phyloP scores from a whole-genome alignment of 768 basidiomycete species.

The Boletus sensibilis region DNA sequence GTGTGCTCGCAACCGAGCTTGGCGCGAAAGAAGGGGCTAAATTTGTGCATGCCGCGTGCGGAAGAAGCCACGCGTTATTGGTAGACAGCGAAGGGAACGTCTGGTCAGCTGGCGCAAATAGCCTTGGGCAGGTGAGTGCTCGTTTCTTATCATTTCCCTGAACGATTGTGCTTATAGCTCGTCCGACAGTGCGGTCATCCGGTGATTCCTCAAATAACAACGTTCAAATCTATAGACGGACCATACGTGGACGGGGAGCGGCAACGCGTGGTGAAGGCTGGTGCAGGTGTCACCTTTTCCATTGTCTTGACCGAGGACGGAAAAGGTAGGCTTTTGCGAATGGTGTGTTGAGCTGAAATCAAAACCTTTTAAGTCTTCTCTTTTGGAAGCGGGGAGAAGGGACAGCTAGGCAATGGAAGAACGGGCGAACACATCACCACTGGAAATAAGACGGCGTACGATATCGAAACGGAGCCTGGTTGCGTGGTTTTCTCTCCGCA shows the following conservation, averaged over 20 bases:
- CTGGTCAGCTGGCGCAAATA: constrained; percentile 85
- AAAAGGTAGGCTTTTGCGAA: constrained; percentile 49
- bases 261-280: constrained; percentile 68
- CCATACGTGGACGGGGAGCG: constrained; percentile 56
- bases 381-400: constrained; percentile 89
- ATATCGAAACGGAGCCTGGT: constrained; percentile 70
- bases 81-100: constrained; percentile 78
- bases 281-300: constrained; percentile 84
- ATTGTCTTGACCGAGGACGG: constrained; percentile 81
- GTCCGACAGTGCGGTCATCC: constrained; percentile 66
- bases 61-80: constrained; percentile 77
- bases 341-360: not conserved
- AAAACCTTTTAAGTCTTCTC: constrained; percentile 61
- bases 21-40: constrained; percentile 56
- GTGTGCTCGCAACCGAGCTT: constrained; percentile 55
- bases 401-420: constrained; percentile 89
- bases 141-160: not conserved
- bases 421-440: constrained; percentile 91
- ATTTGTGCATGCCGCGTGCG: constrained; percentile 83
- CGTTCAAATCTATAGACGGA: constrained; percentile 63
- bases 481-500: constrained; percentile 31
- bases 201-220: constrained; percentile 58
- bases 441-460: constrained; percentile 81
- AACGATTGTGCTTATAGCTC: not conserved
- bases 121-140: constrained; percentile 68